A percentile compares a stretch with the other conserved stretches of the same genome.
These are phyloP conservation scores for Cercospora sp. DNA, from an alignment of 2,329 filamentous ascomycete genomes.

Conservation along the genomic window DNA sequence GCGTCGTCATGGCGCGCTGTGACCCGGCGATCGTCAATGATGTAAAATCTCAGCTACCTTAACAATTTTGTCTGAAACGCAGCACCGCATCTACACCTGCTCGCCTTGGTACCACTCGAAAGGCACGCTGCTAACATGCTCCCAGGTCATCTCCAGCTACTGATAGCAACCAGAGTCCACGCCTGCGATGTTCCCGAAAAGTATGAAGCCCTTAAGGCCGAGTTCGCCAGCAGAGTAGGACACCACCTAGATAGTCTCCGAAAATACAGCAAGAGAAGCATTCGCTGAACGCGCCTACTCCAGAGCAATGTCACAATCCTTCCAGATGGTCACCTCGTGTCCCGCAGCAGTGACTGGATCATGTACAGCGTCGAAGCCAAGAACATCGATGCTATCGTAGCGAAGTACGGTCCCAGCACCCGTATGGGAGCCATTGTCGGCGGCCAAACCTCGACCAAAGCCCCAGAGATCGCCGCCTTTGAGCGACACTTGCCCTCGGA, in stretches of 20 bases:
- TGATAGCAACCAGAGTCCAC: constrained; percentile 69
- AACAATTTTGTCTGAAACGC: constrained; percentile 77
- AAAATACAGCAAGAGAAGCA: constrained; percentile 25
- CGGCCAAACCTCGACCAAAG: constrained; percentile 97
- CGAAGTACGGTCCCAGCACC: constrained; percentile 88
- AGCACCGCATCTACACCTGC: constrained; percentile 12
- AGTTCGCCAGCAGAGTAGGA: constrained; percentile 85
- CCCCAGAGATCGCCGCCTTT: constrained; percentile 91
- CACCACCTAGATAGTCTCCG: constrained; percentile 33
- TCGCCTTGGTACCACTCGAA: constrained; percentile 5
- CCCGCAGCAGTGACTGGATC: constrained; percentile 94
- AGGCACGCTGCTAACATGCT: constrained; percentile 23
- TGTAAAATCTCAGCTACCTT: constrained; percentile 99
- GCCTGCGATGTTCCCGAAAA: constrained; percentile 92
- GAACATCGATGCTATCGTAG: constrained; percentile 82
- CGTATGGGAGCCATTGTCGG: constrained; percentile 94
- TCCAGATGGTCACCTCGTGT: constrained; percentile 92
- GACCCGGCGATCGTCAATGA: constrained; percentile 74
- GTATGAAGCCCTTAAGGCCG: constrained; percentile 74
- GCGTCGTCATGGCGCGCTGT: constrained; percentile 69
- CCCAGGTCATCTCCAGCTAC: constrained; percentile 22
- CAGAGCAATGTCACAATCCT: constrained; percentile 82
- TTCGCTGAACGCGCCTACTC: constrained; percentile 48
- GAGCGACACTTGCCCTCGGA: constrained; percentile 83
- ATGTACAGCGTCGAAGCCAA: constrained; percentile 98